Percentiles rank a stretch among this genome's conserved stretches.
phyloP scores from a whole-genome alignment of 805 yeast species.

The Limtongia smithiae region DNA sequence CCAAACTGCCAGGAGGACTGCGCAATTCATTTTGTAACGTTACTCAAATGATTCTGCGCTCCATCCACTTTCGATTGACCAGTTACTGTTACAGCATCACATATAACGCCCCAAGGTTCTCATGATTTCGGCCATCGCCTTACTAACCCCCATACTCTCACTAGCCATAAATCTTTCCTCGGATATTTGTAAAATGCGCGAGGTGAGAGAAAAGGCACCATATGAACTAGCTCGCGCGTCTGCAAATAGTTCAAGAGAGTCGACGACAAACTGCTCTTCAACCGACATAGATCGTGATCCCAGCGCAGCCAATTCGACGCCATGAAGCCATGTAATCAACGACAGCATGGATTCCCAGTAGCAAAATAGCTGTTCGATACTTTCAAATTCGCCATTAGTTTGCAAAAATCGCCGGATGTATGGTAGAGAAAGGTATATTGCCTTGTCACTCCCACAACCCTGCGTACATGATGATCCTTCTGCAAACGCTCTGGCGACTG shows the following conservation, averaged over 20 bases:
- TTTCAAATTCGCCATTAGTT: constrained; percentile 2
- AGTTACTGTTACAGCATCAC: too few relatives aligned
- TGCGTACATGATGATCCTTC: not conserved
- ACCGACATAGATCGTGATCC: constrained; percentile 5
- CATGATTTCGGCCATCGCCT: too few relatives aligned
- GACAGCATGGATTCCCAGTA: constrained; percentile 10
- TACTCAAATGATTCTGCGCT: too few relatives aligned
- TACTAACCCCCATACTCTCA: constrained; percentile 4
- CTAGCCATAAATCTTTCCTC: constrained; percentile 2
- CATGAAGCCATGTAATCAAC: constrained; percentile 10
- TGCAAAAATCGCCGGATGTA: constrained; percentile 5
- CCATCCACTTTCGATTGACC: too few relatives aligned
- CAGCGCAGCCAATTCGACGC: constrained; percentile 2
- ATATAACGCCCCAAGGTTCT: too few relatives aligned
- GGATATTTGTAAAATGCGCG: constrained; percentile 1
- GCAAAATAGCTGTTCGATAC: constrained; percentile 8
- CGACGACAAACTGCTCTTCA: constrained; percentile 11
- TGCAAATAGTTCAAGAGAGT: constrained; percentile 3
- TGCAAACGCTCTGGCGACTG: constrained; percentile 3
- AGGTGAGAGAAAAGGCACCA: not conserved
- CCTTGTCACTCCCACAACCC: constrained; percentile 1
- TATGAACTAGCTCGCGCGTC: not conserved
- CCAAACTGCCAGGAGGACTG: too few relatives aligned
- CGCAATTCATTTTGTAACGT: too few relatives aligned
- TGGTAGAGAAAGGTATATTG: constrained; percentile 7